phyloP scores from a whole-genome alignment of 139 green algal species.

The Klebsormidium nitens region DNA sequence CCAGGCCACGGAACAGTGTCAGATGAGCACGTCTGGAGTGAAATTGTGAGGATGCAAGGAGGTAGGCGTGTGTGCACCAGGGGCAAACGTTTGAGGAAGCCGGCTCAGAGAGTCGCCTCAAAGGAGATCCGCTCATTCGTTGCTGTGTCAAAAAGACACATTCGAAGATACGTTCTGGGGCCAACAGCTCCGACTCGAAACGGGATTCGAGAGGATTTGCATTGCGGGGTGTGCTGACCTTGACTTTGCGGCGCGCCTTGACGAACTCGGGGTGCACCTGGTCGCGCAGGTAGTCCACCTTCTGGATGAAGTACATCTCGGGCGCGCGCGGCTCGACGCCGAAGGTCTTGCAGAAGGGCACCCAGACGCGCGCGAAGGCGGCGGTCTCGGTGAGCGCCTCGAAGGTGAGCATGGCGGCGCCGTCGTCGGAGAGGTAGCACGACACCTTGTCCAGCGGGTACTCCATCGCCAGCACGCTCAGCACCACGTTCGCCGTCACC shows the following conservation, averaged over 20 bases:
- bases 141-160: neutral
- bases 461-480: slow-evolving; percentile 33
- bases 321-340: slow-evolving; percentile 34
- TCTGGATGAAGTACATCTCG: slow-evolving; percentile 38
- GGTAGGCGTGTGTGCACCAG: too few relatives aligned
- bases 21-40: too few relatives aligned
- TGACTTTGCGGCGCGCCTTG: slow-evolving; percentile 21
- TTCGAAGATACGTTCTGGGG: too few relatives aligned
- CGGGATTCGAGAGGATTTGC: too few relatives aligned
- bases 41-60: too few relatives aligned
- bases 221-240: slow-evolving; percentile 10
- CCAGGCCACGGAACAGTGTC: too few relatives aligned
- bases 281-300: slow-evolving; percentile 37
- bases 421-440: slow-evolving; percentile 39
- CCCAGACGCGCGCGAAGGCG: slow-evolving; percentile 35
- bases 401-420: slow-evolving; percentile 35
- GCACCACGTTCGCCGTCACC: slow-evolving; percentile 25
- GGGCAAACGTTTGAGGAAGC: too few relatives aligned
- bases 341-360: slow-evolving; percentile 37
- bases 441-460: slow-evolving; percentile 38
- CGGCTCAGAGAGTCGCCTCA: neutral
- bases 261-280: slow-evolving; percentile 24
- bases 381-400: slow-evolving; percentile 33
- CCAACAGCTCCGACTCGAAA: too few relatives aligned
- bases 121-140: neutral